A percentile compares a stretch with the other conserved stretches of the same genome.
Evolutionary conservation across 2,329 filamentous ascomycete genomes (phyloP).

Genomic region (Talaromyces sp.): DNA sequence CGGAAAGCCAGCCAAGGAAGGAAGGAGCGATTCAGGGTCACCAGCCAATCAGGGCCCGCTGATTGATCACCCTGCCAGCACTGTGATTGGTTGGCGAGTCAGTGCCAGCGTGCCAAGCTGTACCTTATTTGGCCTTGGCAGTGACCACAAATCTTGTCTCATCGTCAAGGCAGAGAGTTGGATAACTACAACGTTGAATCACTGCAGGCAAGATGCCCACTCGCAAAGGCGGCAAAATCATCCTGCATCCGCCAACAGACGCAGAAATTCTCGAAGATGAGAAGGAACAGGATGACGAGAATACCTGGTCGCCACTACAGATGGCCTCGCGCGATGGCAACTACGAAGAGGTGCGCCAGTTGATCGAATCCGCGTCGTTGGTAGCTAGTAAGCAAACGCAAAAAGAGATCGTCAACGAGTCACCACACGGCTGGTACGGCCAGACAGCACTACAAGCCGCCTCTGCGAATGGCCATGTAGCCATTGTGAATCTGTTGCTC

Average conservation of each 20-base stretch:
- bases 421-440: conserved; percentile 12
- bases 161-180: too few relatives aligned
- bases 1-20: background rate
- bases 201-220: background rate
- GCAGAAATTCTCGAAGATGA: conserved; percentile 11
- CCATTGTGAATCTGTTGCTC: conserved; percentile 34
- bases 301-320: conserved; percentile 18
- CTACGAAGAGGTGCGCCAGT: conserved; percentile 16
- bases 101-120: background rate
- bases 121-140: background rate
- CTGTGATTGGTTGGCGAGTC: background rate
- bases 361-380: conserved; percentile 13
- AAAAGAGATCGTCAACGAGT: conserved; percentile 16
- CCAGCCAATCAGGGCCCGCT: background rate
- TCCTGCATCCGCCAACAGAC: conserved; percentile 4
- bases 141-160: background rate
- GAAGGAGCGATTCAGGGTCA: background rate
- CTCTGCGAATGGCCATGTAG: conserved; percentile 30
- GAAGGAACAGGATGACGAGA: conserved; percentile 8
- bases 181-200: background rate
- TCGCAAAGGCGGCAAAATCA: conserved; percentile 12
- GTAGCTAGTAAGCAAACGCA: background rate
- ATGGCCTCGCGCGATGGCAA: conserved; percentile 17
- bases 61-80: background rate
- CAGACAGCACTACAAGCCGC: conserved; percentile 23